Evolutionary conservation across 1,139 yeast species (phyloP), one percentile per base, ranked within the genome.

Genomic region (Yamadazyma friedrichii): DNA sequence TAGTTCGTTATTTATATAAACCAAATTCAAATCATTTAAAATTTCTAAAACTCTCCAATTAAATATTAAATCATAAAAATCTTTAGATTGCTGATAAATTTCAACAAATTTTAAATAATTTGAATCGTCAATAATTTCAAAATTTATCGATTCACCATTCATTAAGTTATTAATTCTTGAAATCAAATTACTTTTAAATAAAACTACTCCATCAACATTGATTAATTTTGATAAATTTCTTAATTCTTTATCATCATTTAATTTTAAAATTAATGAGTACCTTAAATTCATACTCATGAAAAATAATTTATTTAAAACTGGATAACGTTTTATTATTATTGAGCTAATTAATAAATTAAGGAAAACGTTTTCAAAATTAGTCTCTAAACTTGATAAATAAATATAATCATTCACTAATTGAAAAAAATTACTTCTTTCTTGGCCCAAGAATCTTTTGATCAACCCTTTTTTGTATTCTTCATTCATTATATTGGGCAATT

Each of bases 11-110:
- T 17, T 51, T 47, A 70, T 59, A 42, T 61, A 67, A 12, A 50
- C 53, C 25, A 63, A 42, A 39, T 59, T 66, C 41, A 70, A 56
- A 42, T 64, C 63, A 43, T 67, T 62, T 12, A 64, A 47, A 20
- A 70, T 54, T 33, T 66, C 74, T 43, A 69, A 53, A 2, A 70
- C 40, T 52, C 76, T 63, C 75, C 75, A 70, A 24, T 61, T 53
- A 15, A 59, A 52, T 2, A 70, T 40, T 10, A 65, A 42, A 1
- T 53, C 58, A 43, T 61, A 70, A 28, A 59, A 56, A 43, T 65
- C 57, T 9, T 45, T 31, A 37, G 51, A 53, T 11, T 52, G 49
- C 32, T 59, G 59, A 34, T 50, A 58, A 15, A 62, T 43, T 44
- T 70, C 74, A 27, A 63, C 56, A 42, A 59, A 69, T 39, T 62